Conservation (phyloP, 805 yeast species). For the Cyberlindnera misumaiensis region DNA sequence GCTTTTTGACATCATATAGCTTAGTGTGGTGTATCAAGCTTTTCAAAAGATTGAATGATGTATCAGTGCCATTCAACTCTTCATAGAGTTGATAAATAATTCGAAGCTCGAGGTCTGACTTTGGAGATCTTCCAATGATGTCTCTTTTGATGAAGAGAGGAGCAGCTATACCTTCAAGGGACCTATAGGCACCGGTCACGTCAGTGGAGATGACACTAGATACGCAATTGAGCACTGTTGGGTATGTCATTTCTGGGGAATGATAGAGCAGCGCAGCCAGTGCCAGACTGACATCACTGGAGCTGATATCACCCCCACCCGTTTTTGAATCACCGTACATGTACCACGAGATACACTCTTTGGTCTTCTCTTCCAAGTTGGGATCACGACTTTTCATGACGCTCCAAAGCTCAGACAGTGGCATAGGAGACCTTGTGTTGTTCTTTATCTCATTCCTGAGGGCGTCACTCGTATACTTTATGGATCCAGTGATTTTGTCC, state of each 20-base stretch:
- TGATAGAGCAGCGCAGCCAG: constrained; percentile 3
- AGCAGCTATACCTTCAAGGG: constrained; percentile 26
- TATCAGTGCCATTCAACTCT: too few species aligned
- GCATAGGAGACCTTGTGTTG: not conserved
- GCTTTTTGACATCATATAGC: constrained; percentile 6
- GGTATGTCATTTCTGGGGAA: constrained; percentile 2
- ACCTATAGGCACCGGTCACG: constrained; percentile 28
- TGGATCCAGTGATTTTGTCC: constrained; percentile 2
- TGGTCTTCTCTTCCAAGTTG: constrained; percentile 1
- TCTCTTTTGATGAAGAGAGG: constrained; percentile 36
- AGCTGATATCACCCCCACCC: not conserved
- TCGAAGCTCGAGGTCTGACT: constrained; percentile 12
- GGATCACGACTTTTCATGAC: not conserved
- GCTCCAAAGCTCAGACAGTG: not conserved
- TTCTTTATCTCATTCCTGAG: constrained; percentile 2
- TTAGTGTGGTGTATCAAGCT: constrained; percentile 12
- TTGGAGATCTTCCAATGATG: constrained; percentile 29
- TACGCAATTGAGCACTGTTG: constrained; percentile 11
- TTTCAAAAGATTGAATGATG: constrained; percentile 1
- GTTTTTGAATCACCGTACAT: constrained; percentile 8
- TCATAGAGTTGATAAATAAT: constrained; percentile 6
- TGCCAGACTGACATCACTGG: constrained; percentile 3
- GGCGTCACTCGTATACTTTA: constrained; percentile 2
- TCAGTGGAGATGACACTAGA: constrained; percentile 26
- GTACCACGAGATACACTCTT: constrained; percentile 7